Evolutionary conservation across 805 yeast genomes (phyloP), one percentile per base, ranked within the genome.

Genomic region (Starmerella bombi): DNA sequence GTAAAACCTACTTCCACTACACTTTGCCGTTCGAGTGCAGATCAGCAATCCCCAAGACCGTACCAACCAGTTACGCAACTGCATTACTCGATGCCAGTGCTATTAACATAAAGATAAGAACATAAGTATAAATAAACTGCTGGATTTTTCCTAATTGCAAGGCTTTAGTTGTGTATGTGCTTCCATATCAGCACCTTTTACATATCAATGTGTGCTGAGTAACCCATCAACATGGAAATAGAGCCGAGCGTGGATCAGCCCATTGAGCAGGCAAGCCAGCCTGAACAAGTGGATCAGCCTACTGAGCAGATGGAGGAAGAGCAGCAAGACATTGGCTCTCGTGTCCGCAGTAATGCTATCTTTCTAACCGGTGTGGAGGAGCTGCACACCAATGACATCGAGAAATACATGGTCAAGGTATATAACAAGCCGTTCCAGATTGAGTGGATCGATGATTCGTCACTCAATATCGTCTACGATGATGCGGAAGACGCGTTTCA

Each of bases 361-460:
- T 64, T 60, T 41, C 46, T 78, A 4, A 55, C 62, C 33, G 86
- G 86, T 17, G 84, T 78, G 3, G 81, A 77, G 45, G 72, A 69
- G 40, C 61, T 78, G 34, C 67, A 77, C 32, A 74, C 81, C 6
- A 64, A 68, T 36, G 77, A 75, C 41, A 70, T 78, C 48, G 73
- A 73, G 56, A 55, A 65, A 12, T 77, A 65, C 51, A 57, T 77
- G n/a, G 74, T 70, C 41, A 58, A 60, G 40, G 66, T 68, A 50
- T 46, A 70, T 45, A 60, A 59, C 38, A 47, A 38, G 22, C 52
- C 51, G 4, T 62, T 58, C 43, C 42, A 43, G 31, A 56, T 77
- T 21, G 74, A 77, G 51, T 78, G 86, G 86, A 66, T 78, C 30
- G 72, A 78, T 53, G 86, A 78, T 54, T 52, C 70, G 16, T 62